These are phyloP conservation scores for Bryoerythrophyllum caledonicum DNA, from an alignment of 225 moss, liverwort and hornwort genomes.

Conservation along the genomic window DNA sequence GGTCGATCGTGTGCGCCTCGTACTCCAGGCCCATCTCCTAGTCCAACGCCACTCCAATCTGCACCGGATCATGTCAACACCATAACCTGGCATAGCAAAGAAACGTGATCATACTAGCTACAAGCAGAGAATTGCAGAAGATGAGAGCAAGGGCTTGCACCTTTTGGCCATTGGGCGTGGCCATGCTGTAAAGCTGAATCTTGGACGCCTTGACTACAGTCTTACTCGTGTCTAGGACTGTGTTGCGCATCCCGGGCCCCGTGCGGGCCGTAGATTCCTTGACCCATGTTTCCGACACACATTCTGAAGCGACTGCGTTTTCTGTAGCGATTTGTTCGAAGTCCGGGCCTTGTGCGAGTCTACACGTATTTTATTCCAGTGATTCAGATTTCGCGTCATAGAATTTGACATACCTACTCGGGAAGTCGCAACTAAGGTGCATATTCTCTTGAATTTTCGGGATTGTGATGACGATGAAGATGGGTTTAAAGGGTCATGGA, in stretches of 20 bases:
- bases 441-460: background rate
- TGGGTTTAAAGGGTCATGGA: background rate
- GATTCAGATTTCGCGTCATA: background rate
- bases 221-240: background rate
- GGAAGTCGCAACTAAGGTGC: background rate
- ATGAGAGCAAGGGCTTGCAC: conserved; percentile 39
- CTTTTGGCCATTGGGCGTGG: conserved; percentile 82
- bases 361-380: background rate
- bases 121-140: background rate
- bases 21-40: conserved; percentile 69
- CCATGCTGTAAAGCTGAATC: conserved; percentile 81
- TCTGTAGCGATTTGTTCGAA: background rate
- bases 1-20: conserved; percentile 48
- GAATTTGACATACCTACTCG: background rate
- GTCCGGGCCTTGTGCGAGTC: background rate
- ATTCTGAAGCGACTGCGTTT: background rate
- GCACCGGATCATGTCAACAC: background rate
- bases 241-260: background rate
- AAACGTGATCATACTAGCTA: background rate
- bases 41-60: conserved; percentile 73
- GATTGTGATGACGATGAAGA: background rate
- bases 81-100: background rate
- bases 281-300: background rate
- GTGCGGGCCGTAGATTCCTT: background rate
- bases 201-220: conserved; percentile 60